Evolutionary conservation across 2,329 filamentous ascomycete genomes (phyloP), one percentile per base, ranked within the genome.

Genomic region (Aaosphaeria arxii): DNA sequence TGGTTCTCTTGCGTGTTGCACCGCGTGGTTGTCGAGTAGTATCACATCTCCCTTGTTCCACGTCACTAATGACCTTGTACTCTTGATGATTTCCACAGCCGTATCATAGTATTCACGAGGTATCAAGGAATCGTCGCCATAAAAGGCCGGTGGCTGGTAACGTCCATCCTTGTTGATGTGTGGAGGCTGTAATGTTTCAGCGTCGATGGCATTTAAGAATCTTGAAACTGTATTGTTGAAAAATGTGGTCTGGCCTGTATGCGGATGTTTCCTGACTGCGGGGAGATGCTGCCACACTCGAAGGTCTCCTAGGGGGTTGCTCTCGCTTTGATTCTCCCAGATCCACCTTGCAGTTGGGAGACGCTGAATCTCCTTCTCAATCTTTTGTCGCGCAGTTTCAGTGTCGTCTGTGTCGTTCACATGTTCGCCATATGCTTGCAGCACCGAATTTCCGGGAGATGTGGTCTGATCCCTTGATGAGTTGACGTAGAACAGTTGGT

Each of bases 1-100:
- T 1, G 50, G 50, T 35, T 49, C 47, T 30, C 50, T 44, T n/a
- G 41, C 47, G 42, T 52, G 50, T 32, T 52, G 50, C 6, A 52
- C 50, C 5, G 46, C 40, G 30, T 44, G 24, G 30, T 52, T 52
- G 28, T 52, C 47, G 6, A 52, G 7, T 11, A 52, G 30, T 9
- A 50, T 4, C 7, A 52, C 50, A 42, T 52, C 50, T 1, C 50
- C 50, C 11, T 46, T 35, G 33, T 41, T 44, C 50, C 50, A 52
- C 6, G 11, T 30, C 5, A 52, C 47, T 11, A 50, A 13, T 7
- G 40, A 11, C 29, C 47, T 35, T 29, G 44, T 47, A 29, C 45
- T 17, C 11, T 45, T 40, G 11, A 50, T 50, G 7, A 52, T 43
- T 17, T 50, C 39, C 2, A 52, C 44, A 1, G 47, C 47, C 1